Evolutionary conservation across 2,329 filamentous ascomycete genomes (phyloP).

Genomic region (Calonectria ilicicola): DNA sequence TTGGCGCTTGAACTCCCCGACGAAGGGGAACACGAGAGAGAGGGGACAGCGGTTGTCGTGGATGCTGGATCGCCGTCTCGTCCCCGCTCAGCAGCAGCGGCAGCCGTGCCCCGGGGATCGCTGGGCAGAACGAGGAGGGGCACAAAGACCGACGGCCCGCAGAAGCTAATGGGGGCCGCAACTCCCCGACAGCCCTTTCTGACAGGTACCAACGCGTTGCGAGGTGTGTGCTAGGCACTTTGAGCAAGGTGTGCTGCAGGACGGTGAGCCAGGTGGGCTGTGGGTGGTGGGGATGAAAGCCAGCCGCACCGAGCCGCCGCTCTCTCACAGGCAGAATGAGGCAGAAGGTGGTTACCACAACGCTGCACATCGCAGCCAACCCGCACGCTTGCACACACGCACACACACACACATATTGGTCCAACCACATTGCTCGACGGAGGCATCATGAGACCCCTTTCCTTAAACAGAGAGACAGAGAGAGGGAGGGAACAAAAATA

Average conservation of each 20-base stretch:
- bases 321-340: too few species aligned
- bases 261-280: neutral
- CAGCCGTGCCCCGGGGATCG: neutral
- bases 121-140: neutral
- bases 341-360: neutral
- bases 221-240: neutral
- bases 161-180: neutral
- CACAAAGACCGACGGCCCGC: conserved; percentile 21
- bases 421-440: neutral
- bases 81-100: neutral
- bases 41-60: neutral
- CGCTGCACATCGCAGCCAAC: neutral
- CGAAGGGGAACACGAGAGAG: too few species aligned
- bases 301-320: conserved; percentile 17
- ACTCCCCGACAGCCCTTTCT: neutral
- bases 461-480: neutral
- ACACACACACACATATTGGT: neutral
- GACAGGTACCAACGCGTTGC: neutral
- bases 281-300: conserved; percentile 3
- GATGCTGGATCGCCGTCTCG: neutral
- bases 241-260: neutral
- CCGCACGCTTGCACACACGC: neutral
- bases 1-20: neutral
- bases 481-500: too few species aligned
- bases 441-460: neutral